phyloP scores from a whole-genome alignment of 768 basidiomycete genomes.

The Kwoniella europaea region DNA sequence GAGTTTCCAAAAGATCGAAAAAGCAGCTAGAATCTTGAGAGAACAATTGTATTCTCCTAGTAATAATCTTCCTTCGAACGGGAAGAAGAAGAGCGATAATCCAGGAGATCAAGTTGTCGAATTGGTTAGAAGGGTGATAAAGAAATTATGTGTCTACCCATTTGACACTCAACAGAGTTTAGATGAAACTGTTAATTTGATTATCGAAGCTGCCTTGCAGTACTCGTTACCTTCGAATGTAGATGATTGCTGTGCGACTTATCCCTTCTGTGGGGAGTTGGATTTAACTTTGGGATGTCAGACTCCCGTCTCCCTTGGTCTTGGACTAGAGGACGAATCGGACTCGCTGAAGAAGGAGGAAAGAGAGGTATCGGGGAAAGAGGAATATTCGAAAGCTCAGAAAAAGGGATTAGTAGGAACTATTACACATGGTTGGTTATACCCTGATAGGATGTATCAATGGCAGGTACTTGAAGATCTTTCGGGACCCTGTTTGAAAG shows the following conservation, averaged over 20 bases:
- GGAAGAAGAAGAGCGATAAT: conserved; percentile 16
- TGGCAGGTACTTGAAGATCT: conserved; percentile 53
- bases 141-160: conserved; percentile 39
- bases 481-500: conserved; percentile 32
- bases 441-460: conserved; percentile 49
- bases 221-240: conserved; percentile 45
- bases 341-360: conserved; percentile 1
- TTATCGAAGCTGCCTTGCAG: conserved; percentile 54
- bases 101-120: conserved; percentile 52
- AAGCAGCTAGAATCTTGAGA: conserved; percentile 51
- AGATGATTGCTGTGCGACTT: conserved; percentile 36
- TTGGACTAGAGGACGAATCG: not conserved
- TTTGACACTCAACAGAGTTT: conserved; percentile 39
- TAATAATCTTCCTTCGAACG: not conserved
- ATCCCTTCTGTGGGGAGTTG: conserved; percentile 46
- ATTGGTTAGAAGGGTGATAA: conserved; percentile 44
- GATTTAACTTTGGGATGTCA: conserved; percentile 23
- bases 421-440: conserved; percentile 40
- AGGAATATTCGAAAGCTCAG: conserved; percentile 32
- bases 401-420: conserved; percentile 31
- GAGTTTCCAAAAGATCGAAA: conserved; percentile 43
- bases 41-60: conserved; percentile 43
- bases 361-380: conserved; percentile 12
- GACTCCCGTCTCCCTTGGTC: conserved; percentile 17
- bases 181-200: conserved; percentile 43